These are phyloP conservation scores for Chalaropsis ovoidea DNA, from an alignment of 2,329 filamentous ascomycete species.

Conservation along the genomic window DNA sequence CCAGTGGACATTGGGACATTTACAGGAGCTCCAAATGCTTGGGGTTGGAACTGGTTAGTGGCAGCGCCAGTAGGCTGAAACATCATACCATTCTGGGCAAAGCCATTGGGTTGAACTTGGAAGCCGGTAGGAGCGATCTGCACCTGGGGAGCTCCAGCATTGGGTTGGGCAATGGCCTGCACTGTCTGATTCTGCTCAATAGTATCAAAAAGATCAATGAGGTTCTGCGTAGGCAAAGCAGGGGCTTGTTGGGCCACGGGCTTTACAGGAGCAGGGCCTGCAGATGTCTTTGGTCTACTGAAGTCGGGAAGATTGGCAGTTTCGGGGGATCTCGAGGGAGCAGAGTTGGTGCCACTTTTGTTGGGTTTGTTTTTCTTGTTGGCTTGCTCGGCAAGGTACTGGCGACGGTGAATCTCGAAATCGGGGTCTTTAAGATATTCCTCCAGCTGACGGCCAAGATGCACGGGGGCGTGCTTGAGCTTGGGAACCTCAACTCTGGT, in stretches of 20 bases:
- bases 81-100: conserved; percentile 28
- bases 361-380: conserved; percentile 47
- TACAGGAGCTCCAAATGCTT: conserved; percentile 16
- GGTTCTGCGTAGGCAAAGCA: conserved; percentile 49
- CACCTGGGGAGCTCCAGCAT: conserved; percentile 27
- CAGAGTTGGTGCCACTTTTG: conserved; percentile 30
- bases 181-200: conserved; percentile 77
- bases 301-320: conserved; percentile 30
- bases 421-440: conserved; percentile 92
- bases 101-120: conserved; percentile 35
- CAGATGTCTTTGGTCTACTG: conserved; percentile 33
- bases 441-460: conserved; percentile 76
- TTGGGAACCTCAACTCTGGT: conserved; percentile 92
- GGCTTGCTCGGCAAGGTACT: conserved; percentile 82
- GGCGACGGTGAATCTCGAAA: conserved; percentile 84
- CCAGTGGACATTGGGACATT: conserved; percentile 27
- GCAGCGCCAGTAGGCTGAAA: conserved; percentile 29
- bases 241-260: conserved; percentile 17
- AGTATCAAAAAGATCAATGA: conserved; percentile 91
- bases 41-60: conserved; percentile 28
- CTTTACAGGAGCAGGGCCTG: conserved; percentile 26
- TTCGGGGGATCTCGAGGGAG: conserved; percentile 28
- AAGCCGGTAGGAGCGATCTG: conserved; percentile 33
- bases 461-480: conserved; percentile 91
- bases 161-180: conserved; percentile 36